Percentiles rank a stretch among this genome's conserved stretches.
Evolutionary conservation across 805 yeast species (phyloP).

Genomic region (Tetrapisispora arboricola): DNA sequence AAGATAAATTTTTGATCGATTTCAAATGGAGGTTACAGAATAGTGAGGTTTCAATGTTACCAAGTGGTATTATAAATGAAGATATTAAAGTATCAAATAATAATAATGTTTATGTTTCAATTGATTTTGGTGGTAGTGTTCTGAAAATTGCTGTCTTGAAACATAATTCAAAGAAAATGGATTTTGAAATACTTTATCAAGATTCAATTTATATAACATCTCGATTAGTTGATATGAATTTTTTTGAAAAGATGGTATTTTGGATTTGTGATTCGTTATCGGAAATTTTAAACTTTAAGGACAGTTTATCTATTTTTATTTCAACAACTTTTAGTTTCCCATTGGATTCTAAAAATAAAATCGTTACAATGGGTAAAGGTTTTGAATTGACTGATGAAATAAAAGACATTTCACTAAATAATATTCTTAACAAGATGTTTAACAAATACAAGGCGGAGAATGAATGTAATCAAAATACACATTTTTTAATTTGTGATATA

Average conservation of each 20-base stretch:
- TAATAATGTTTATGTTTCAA: constrained; percentile 7
- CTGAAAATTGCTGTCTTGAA: constrained; percentile 17
- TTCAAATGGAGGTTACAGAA: constrained; percentile 10
- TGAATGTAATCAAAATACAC: constrained; percentile 10
- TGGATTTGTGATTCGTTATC: constrained; percentile 7
- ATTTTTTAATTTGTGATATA: constrained; percentile 35
- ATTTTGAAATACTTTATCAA: constrained; percentile 7
- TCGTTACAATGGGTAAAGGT: constrained; percentile 53
- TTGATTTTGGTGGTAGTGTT: constrained; percentile 25
- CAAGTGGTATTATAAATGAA: constrained; percentile 2
- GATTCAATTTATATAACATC: constrained; percentile 8
- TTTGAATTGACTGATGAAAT: constrained; percentile 38
- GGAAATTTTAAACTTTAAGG: constrained; percentile 7
- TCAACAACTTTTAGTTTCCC: constrained; percentile 28
- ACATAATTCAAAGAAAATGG: constrained; percentile 6
- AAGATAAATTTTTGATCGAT: constrained; percentile 10
- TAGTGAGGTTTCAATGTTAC: constrained; percentile 18
- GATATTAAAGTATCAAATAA: neutral
- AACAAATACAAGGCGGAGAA: constrained; percentile 4
- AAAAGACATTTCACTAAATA: constrained; percentile 33
- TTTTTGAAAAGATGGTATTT: constrained; percentile 13
- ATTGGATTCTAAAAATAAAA: constrained; percentile 23
- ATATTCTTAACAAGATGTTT: constrained; percentile 32
- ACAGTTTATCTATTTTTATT: constrained; percentile 15
- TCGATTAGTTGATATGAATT: constrained; percentile 11